phyloP scores from a whole-genome alignment of 495 filamentous ascomycete genomes.

The Halenospora varia region DNA sequence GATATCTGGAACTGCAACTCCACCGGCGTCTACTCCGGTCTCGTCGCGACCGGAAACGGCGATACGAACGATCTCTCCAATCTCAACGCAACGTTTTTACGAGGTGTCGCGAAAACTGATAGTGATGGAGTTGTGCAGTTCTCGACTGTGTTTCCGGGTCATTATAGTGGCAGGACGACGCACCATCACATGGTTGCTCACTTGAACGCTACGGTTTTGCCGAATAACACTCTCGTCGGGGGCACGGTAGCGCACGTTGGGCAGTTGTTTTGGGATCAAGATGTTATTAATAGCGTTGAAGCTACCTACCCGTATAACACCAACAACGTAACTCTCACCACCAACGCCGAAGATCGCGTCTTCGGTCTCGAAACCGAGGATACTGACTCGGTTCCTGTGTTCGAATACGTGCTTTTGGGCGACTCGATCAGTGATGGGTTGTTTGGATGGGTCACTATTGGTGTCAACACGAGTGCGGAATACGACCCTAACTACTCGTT shows the following conservation, averaged over 20 bases:
- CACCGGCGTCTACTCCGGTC: slow-evolving; percentile 48
- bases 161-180: slow-evolving; percentile 52
- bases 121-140: slow-evolving; percentile 48
- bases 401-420: slow-evolving; percentile 29
- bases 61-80: slow-evolving; percentile 39
- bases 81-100: slow-evolving; percentile 42
- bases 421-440: slow-evolving; percentile 38
- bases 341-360: no score
- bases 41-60: slow-evolving; percentile 25
- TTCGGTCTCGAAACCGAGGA: no score
- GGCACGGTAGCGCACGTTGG: slow-evolving; percentile 51
- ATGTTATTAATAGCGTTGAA: slow-evolving; percentile 43
- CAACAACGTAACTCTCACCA: no score
- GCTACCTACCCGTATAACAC: slow-evolving; percentile 43
- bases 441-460: slow-evolving; percentile 52
- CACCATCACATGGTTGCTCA: slow-evolving; percentile 49
- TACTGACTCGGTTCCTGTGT: no score
- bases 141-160: slow-evolving; percentile 53
- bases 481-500: slow-evolving; percentile 20
- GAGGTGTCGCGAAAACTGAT: slow-evolving; percentile 47
- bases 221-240: slow-evolving; percentile 45
- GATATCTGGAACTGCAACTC: slow-evolving; percentile 54
- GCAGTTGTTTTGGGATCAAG: slow-evolving; percentile 58
- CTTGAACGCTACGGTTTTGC: slow-evolving; percentile 33
- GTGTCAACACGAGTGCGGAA: slow-evolving; percentile 38